A percentile compares a stretch with the other conserved stretches of the same genome.
These are phyloP conservation scores for Geotrichum klebahnii DNA, from an alignment of 1,139 yeast genomes.

Conservation along the genomic window DNA sequence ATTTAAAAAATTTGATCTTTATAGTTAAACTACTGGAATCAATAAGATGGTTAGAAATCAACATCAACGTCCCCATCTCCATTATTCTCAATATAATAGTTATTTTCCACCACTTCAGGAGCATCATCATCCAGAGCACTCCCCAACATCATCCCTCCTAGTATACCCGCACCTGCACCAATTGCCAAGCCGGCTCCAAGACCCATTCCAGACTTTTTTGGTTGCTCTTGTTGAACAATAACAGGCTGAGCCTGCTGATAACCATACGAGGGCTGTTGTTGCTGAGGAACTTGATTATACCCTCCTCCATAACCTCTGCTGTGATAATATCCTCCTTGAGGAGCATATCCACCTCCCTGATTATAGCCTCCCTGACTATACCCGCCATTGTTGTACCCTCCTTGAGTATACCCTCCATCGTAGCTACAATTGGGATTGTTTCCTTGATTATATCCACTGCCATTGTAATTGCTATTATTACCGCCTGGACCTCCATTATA, in stretches of 20 bases:
- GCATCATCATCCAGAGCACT: constrained; percentile 38
- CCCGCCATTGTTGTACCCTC: constrained; percentile 9
- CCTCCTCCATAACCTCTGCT: constrained; percentile 19
- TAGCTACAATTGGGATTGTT: neutral
- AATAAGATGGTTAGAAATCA: too few species aligned
- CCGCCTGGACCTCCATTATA: neutral
- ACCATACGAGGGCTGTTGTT: constrained; percentile 15
- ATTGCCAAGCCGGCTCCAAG: constrained; percentile 52
- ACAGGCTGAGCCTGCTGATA: constrained; percentile 31
- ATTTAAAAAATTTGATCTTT: constrained; percentile 3
- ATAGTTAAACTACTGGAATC: constrained; percentile 8
- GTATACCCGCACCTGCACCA: constrained; percentile 77
- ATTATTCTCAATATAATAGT: constrained; percentile 31
- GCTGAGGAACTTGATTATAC: constrained; percentile 22
- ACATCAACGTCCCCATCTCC: constrained; percentile 24
- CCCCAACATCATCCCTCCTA: constrained; percentile 68
- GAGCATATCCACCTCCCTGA: too few species aligned
- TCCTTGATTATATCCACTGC: constrained; percentile 4
- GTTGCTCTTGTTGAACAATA: constrained; percentile 35
- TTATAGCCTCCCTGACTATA: constrained; percentile 12
- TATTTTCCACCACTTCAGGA: constrained; percentile 31
- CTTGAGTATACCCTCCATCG: constrained; percentile 9
- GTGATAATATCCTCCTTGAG: too few species aligned
- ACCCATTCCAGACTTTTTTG: constrained; percentile 33
- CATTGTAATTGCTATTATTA: neutral